Evolutionary conservation across 2,329 filamentous ascomycete genomes (phyloP).

Genomic region (Botrytis tulipae): DNA sequence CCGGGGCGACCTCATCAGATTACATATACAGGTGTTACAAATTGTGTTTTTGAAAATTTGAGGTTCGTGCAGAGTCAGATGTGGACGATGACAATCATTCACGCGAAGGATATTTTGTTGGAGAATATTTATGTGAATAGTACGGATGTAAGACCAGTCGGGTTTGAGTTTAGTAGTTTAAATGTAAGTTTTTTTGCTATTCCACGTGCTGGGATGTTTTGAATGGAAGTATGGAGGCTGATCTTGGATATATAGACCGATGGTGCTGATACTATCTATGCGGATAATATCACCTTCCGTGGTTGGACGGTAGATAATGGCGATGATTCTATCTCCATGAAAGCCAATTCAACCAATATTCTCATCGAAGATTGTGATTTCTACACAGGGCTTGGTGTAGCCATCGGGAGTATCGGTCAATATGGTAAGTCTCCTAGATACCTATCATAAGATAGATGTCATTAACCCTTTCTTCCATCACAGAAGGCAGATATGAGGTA

Average conservation of each 20-base stretch:
- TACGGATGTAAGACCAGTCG: slow-evolving; percentile 27
- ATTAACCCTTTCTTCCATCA: background rate
- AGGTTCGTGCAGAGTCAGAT: slow-evolving; percentile 57
- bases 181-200: background rate
- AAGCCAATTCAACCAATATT: slow-evolving; percentile 57
- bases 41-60: slow-evolving; percentile 49
- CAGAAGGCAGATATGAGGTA: slow-evolving; percentile 45
- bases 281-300: slow-evolving; percentile 50
- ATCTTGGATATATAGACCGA: slow-evolving; percentile 47
- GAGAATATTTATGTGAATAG: slow-evolving; percentile 55
- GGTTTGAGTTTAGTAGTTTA: slow-evolving; percentile 17
- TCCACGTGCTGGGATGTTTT: background rate
- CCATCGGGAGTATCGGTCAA: slow-evolving; percentile 57
- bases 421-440: slow-evolving; percentile 37
- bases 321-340: slow-evolving; percentile 54
- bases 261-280: slow-evolving; percentile 52
- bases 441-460: fast-evolving
- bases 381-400: slow-evolving; percentile 51
- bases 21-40: slow-evolving; percentile 47
- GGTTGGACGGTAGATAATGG: slow-evolving; percentile 52
- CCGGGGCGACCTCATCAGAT: slow-evolving; percentile 51
- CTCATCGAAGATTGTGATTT: slow-evolving; percentile 49
- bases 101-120: slow-evolving; percentile 48
- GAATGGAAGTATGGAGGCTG: slow-evolving; percentile 26
- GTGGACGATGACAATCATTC: slow-evolving; percentile 50